These are phyloP conservation scores for Diospyros lotus DNA, from an alignment of 148 eudicot genomes.

Conservation along the genomic window DNA sequence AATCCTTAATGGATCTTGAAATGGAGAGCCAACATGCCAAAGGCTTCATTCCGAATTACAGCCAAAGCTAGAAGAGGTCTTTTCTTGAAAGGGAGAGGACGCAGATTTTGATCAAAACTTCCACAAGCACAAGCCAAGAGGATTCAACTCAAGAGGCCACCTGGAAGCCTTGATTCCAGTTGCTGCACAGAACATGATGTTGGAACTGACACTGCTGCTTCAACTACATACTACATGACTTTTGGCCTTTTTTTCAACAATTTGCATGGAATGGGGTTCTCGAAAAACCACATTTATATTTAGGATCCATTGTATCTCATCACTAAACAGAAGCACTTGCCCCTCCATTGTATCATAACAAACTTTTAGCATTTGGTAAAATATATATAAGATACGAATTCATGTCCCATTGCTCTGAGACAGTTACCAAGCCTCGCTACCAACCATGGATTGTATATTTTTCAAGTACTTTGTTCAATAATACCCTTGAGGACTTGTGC, in stretches of 20 bases:
- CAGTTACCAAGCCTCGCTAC: background rate
- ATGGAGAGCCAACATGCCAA: constrained; percentile 93
- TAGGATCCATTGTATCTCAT: constrained; percentile 11
- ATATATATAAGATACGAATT: background rate
- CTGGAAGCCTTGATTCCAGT: too few species aligned
- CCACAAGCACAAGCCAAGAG: background rate
- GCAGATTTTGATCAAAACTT: constrained; percentile 2
- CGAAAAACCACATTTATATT: constrained; percentile 12
- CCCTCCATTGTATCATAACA: constrained; percentile 10
- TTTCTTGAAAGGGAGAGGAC: background rate
- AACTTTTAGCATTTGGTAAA: constrained; percentile 8
- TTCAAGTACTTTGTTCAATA: too few species aligned
- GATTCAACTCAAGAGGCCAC: too few species aligned
- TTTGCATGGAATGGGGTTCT: constrained; percentile 3
- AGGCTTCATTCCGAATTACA: constrained; percentile 59
- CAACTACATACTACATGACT: background rate
- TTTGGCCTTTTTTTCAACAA: constrained; percentile 7
- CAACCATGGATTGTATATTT: too few species aligned
- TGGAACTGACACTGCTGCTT: background rate
- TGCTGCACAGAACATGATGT: background rate
- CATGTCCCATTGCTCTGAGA: background rate
- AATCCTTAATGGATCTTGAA: constrained; percentile 76
- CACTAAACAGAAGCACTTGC: background rate
- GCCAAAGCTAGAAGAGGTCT: constrained; percentile 26
- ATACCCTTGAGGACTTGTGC: too few species aligned